Percentiles rank a stretch among this genome's conserved stretches.
phyloP scores from a whole-genome alignment of 2,329 filamentous ascomycete genomes.

The Dryadomyces quercivorus region DNA sequence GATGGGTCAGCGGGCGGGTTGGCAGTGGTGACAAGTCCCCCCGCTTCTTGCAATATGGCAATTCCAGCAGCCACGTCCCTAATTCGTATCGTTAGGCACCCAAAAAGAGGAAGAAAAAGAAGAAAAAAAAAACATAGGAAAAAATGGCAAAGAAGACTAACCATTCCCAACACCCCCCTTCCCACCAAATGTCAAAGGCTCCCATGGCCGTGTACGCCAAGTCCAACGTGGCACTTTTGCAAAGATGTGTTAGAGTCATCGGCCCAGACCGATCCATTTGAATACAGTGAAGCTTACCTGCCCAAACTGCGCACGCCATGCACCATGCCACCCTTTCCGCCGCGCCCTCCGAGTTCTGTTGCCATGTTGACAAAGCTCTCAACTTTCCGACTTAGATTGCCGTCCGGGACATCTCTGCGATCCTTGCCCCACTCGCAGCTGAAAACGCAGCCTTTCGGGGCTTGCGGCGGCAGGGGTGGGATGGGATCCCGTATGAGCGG shows the following conservation, averaged over 20 bases:
- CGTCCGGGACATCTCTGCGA: slow-evolving; percentile 49
- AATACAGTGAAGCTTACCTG: not conserved
- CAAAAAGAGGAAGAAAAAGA: not conserved
- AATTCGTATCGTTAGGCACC: not conserved
- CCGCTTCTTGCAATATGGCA: slow-evolving; percentile 60
- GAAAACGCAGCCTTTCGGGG: slow-evolving; percentile 59
- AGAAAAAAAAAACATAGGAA: not conserved
- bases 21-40: slow-evolving; percentile 60
- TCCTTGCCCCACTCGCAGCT: slow-evolving; percentile 75
- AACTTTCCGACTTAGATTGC: slow-evolving; percentile 60
- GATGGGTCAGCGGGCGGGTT: slow-evolving; percentile 51
- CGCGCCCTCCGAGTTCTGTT: slow-evolving; percentile 47
- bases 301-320: slow-evolving; percentile 63
- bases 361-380: slow-evolving; percentile 69
- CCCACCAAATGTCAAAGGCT: slow-evolving; percentile 71
- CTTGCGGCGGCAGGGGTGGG: slow-evolving; percentile 48
- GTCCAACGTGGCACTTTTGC: slow-evolving; percentile 54
- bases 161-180: slow-evolving; percentile 74
- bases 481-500: slow-evolving; percentile 52
- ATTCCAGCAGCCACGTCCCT: slow-evolving; percentile 68
- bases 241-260: not conserved
- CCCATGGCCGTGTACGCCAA: slow-evolving; percentile 66
- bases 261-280: not conserved
- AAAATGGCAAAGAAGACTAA: slow-evolving; percentile 19
- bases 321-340: slow-evolving; percentile 64